Base-by-base conservation (phyloP, 192 early-diverging fungal genomes). In the Coemansia sp. region DNA sequence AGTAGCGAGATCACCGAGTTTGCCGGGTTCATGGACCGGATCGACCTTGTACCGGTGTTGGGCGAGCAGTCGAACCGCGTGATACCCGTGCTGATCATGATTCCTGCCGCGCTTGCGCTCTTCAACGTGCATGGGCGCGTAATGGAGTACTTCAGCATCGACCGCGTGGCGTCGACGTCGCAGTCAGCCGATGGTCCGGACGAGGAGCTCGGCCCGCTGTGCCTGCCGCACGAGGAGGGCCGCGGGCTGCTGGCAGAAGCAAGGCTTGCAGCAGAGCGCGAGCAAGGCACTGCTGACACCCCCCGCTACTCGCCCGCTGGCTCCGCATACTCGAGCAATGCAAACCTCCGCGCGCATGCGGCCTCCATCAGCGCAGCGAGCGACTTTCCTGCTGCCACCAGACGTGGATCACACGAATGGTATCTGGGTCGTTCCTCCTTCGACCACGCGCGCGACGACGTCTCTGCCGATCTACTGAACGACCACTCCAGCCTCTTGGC, bases 41-140 rank as follows among this genome's bases (percentile, higher is more conserved):
- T 93, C 30, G 91, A 94, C 64, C 79, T 98, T n/a, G 88, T 95
- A 2, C 93, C 95, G 12, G 85, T 98, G 21, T 79, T 98, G 51
- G 96, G 96, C 39, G 87, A 88, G 39, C 83, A 86, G 9, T 96
- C 95, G 55, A 93, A 93, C 70, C 89, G 88, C 53, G 95, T 89
- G 76, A 88, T 96, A 35, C 94, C 96, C 1, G 82, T 91, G n/a
- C 64, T 94, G 23, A 92, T 98, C 30, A 81, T 96, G 62, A 74
- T 96, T 7, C 88, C 93, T 1, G 88, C 89, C 0, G 55, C 87
- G 0, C 71, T 93, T 48, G 90, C 90, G 3, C 83, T 93, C 28
- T 85, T 95, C 63, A 92, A 96, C 61, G 70, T 96, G 1, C 93
- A 96, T 62, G 88, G 88, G 23, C 88, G 91, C n/a, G 82, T 94